These are phyloP conservation scores for Naumovozyma dairenensis DNA, from an alignment of 805 yeast genomes.

Conservation along the genomic window DNA sequence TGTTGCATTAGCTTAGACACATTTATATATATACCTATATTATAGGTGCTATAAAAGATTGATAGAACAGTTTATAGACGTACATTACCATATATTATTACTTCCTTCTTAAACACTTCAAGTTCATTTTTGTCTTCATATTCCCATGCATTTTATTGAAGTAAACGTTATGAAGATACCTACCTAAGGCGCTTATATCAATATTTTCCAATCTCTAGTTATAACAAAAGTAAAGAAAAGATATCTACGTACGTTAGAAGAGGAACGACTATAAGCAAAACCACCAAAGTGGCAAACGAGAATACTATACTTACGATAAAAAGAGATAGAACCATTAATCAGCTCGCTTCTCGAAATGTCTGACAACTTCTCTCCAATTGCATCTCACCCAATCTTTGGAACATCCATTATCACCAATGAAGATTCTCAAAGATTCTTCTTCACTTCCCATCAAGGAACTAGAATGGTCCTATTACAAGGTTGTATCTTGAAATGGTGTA, in stretches of 20 bases:
- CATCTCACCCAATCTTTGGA: slow-evolving; percentile 7
- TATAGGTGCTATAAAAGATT: no score
- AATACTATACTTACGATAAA: neutral
- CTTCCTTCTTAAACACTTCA: no score
- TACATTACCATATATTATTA: no score
- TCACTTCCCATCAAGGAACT: slow-evolving; percentile 11
- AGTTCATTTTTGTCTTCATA: no score
- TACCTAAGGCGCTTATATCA: no score
- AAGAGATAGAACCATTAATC: slow-evolving; percentile 2
- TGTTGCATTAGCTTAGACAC: neutral
- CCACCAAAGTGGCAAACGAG: no score
- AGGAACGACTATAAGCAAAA: no score
- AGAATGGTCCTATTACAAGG: slow-evolving; percentile 14
- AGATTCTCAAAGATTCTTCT: slow-evolving; percentile 8
- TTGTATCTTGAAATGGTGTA: slow-evolving; percentile 15
- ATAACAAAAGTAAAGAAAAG: no score
- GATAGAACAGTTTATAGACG: slow-evolving; percentile 1
- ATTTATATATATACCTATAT: neutral
- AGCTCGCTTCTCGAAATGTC: slow-evolving; percentile 2
- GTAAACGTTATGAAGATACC: no score
- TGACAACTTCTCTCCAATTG: neutral
- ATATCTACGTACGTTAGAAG: no score
- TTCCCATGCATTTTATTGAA: neutral
- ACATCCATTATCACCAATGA: neutral
- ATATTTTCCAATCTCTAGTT: no score